These are phyloP conservation scores for Monsonia emarginata DNA, from an alignment of 441 rosid species.

Conservation along the genomic window DNA sequence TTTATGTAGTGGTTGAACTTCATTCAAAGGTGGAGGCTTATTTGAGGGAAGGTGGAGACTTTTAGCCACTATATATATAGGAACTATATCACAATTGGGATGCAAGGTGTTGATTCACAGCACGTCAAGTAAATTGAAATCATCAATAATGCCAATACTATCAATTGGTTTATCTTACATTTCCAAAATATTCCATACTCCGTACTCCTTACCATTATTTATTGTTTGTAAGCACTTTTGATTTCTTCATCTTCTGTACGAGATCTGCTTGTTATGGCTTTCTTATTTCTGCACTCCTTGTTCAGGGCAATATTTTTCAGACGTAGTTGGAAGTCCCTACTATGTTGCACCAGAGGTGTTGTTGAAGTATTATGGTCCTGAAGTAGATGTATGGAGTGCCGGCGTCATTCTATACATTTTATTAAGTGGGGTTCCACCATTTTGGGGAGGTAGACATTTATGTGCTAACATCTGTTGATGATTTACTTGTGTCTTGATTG, in stretches of 20 bases:
- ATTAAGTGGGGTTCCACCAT: constrained; percentile 88
- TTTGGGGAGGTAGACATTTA: constrained; percentile 72
- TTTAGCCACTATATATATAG: not conserved
- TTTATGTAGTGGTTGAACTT: too few species aligned
- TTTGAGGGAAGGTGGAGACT: too few species aligned
- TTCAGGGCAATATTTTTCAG: constrained; percentile 69
- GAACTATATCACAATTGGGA: not conserved
- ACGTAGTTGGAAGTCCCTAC: constrained; percentile 92
- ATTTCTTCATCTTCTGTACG: not conserved
- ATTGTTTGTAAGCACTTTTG: not conserved
- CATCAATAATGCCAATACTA: not conserved
- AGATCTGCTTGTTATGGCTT: not conserved
- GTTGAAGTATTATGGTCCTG: constrained; percentile 68
- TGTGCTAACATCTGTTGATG: not conserved
- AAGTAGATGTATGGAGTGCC: constrained; percentile 96
- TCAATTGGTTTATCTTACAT: not conserved
- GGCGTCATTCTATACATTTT: constrained; percentile 86
- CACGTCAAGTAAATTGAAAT: not conserved
- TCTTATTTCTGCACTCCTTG: not conserved
- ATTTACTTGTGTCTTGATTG: not conserved
- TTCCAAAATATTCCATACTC: too few species aligned
- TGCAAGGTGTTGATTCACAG: not conserved
- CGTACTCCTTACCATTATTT: too few species aligned
- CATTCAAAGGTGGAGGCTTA: too few species aligned
- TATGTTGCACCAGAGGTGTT: constrained; percentile 96